These are phyloP conservation scores for grape (Vitis vinifera) DNA, from an alignment of 164 flowering plant genomes.

Conservation along the genomic window ASM3070453v1 NC_081812.1:22651001-22651500, in stretches of 20 bases:
- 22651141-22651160: background rate
- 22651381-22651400: background rate
- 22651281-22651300: no score
- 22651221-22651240: no score
- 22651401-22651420: background rate
- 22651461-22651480: no score
- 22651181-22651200: no score
- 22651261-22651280: no score
- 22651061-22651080: slow-evolving; percentile 99
- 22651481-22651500: no score
- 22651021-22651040: slow-evolving; percentile 8
- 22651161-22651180: no score
- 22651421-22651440: background rate
- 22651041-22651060: slow-evolving; percentile 94
- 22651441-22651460: no score
- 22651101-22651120: slow-evolving; percentile 99
- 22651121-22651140: slow-evolving; percentile 52
- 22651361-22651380: background rate
- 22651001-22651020: background rate
- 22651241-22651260: no score
- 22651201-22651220: no score
- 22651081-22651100: slow-evolving; percentile 98
- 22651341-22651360: background rate
- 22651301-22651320: no score
- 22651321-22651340: no score